A percentile compares a stretch with the other conserved stretches of the same genome.
Conservation (phyloP, 1,284 basidiomycete species). For the Cryptococcus sp. region DNA sequence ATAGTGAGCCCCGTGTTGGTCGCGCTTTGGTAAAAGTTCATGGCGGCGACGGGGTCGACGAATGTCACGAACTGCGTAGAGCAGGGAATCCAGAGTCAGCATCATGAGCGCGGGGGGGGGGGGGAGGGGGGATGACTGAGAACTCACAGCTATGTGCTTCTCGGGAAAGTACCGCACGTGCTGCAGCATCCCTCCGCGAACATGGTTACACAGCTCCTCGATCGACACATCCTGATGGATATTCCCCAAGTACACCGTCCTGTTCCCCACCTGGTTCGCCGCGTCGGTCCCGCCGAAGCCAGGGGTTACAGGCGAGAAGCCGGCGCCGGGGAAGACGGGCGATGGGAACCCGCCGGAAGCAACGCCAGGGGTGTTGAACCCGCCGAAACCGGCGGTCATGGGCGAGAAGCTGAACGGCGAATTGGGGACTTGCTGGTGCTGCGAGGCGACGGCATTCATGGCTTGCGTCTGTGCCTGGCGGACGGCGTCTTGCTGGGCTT, state of each 20-base stretch:
- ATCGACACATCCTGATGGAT: conserved; percentile 87
- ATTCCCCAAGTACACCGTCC: conserved; percentile 89
- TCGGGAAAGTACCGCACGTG: conserved; percentile 89
- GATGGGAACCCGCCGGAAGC: conserved; percentile 13
- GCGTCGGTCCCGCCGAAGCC: conserved; percentile 13
- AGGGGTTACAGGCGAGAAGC: conserved; percentile 21
- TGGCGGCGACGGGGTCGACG: conserved; percentile 80
- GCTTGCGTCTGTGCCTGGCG: conserved; percentile 56
- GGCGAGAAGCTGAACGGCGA: conserved; percentile 39
- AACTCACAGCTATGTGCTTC: conserved; percentile 82
- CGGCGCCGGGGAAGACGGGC: conserved; percentile 13
- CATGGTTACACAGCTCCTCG: conserved; percentile 89
- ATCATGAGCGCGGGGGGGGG: no score
- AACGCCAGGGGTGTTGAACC: conserved; percentile 24
- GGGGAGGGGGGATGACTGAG: no score
- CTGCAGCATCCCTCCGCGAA: conserved; percentile 79
- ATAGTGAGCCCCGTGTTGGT: conserved; percentile 80
- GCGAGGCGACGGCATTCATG: conserved; percentile 52
- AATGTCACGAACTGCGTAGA: conserved; percentile 75
- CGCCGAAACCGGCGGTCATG: conserved; percentile 29
- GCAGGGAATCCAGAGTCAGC: conserved; percentile 10
- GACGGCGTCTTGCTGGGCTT: conserved; percentile 52
- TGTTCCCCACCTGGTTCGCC: conserved; percentile 54
- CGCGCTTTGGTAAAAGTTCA: conserved; percentile 86
- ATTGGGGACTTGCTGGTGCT: conserved; percentile 38